Base-by-base conservation (phyloP, 352 stramenopile species). In the Phytophthora rubi region DNA sequence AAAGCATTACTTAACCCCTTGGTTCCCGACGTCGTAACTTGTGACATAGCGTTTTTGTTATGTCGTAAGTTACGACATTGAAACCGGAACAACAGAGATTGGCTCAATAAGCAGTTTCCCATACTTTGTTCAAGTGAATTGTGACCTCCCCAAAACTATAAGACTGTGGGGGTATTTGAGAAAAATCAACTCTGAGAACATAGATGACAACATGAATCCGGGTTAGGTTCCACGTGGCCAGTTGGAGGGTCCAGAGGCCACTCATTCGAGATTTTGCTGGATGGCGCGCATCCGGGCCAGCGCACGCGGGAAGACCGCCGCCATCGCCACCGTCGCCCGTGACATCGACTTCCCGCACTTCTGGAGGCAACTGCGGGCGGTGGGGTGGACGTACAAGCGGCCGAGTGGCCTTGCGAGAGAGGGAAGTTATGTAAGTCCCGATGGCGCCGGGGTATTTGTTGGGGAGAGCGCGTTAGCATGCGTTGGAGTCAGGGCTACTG, bases 281-380 rank as follows among this genome's bases (percentile, higher is more conserved):
- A 59, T 75, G 59, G 35, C 54, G 28, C 48, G 53, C 66, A 73
- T 67, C 30, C 42, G 65, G 16, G 35, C 65, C 6, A 62, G 59
- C 23, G 6, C 3, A 9, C 53, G 54, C 16, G 26, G 35, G 12
- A 68, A 64, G 30, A 53, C n/a, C 53, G 58, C 45, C 49, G 57
- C 57, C 18, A 12, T 39, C 33, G 33, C 33, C 33, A 12, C 33
- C 33, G 59, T 54, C 4, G 45, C 33, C 0, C 53, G 49, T 2
- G 66, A 73, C 28, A 59, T 73, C 15, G 66, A 69, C 45, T 65
- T 73, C 54, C 1, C 3, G 4, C 59, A 68, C 28, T 57, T 68
- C 2, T 73, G 66, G 47, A 47, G 66, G 26, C 59, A 68, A 37
- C 47, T 64, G 7, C 16, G 47, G 26, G 59, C 33, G n/a, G 59